Base-by-base conservation (phyloP, 1,139 yeast genomes). In the Pneumocystis canis region DNA sequence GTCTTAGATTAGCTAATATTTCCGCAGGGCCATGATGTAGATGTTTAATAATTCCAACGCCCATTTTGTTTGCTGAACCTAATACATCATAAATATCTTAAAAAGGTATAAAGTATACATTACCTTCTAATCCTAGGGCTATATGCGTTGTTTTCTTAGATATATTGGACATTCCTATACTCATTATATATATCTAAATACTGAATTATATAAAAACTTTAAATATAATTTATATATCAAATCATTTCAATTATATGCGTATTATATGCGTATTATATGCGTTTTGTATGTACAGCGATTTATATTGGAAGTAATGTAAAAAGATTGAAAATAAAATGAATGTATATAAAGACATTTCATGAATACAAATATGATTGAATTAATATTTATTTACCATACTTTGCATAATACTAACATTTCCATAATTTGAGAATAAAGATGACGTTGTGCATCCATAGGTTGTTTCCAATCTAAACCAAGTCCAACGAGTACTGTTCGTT, bases 51-150 rank as follows among this genome's bases (percentile, higher is more conserved):
- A 92, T 80, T 0, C 99, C 99, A 0, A 92, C 94, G 0, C 97
- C 99, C 1, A 92, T 78, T 71, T 92, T 92, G 72, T 92, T 92
- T 35, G 98, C 98, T 0, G 97, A 89, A 0, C 99, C 99, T 47
- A 7, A 25, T 47, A 11, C 16, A 20, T 25, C 3, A 47, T 11
- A 25, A 11, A 47, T 47, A 28, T 2, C 6, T 37, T 16, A 11
- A 33, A 39, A 11, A 47, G 3, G 25, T 5, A 16, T 25, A 6
- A n/a, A 5, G 4, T 47, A 47, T 47, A 11, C 1, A 20, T 25
- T 5, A 47, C 54, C 54, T 47, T 47, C 54, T 47, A 47, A 25
- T 47, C 54, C 54, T 3, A 47, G 31, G 18, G 40, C 40, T 37
- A 37, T 37, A 37, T 37, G 5, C 14, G 5, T 6, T 16, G 2